Evolutionary conservation across 805 yeast genomes (phyloP).

Genomic region (Kregervanrija fluxuum): DNA sequence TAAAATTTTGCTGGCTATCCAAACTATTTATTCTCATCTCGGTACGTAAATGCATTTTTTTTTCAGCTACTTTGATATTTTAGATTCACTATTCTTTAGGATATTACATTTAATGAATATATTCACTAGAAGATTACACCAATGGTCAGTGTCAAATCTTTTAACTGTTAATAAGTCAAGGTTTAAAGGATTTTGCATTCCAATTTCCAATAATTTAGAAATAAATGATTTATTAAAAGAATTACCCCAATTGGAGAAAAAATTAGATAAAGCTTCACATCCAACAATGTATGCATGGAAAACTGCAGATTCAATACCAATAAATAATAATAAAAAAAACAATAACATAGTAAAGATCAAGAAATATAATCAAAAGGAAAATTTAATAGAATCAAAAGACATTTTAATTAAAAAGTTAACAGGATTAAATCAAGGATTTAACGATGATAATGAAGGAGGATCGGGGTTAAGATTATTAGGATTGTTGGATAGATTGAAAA

Average conservation of each 20-base stretch:
- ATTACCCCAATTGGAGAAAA: constrained; percentile 39
- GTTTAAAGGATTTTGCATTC: constrained; percentile 57
- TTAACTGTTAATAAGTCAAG: constrained; percentile 49
- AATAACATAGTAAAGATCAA: constrained; percentile 1
- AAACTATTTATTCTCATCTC: too few species aligned
- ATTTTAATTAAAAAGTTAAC: constrained; percentile 12
- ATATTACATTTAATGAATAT: too few species aligned
- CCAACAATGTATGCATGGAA: constrained; percentile 74
- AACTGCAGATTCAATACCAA: constrained; percentile 27
- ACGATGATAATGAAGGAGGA: constrained; percentile 71
- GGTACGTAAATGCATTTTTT: background rate
- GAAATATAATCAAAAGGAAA: constrained; percentile 3
- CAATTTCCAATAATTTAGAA: constrained; percentile 32
- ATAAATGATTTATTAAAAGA: constrained; percentile 35
- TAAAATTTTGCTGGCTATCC: too few species aligned
- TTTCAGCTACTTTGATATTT: background rate
- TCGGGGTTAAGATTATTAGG: constrained; percentile 58
- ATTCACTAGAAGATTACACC: too few species aligned
- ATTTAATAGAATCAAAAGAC: background rate
- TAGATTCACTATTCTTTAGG: too few species aligned
- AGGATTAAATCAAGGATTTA: constrained; percentile 46
- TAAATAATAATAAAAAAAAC: background rate
- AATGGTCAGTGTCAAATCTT: constrained; percentile 36
- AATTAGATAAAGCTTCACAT: constrained; percentile 55
- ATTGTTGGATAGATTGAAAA: constrained; percentile 40